Conservation (phyloP, 176 grass and related monocot genomes). For the Phragmites australis region DNA sequence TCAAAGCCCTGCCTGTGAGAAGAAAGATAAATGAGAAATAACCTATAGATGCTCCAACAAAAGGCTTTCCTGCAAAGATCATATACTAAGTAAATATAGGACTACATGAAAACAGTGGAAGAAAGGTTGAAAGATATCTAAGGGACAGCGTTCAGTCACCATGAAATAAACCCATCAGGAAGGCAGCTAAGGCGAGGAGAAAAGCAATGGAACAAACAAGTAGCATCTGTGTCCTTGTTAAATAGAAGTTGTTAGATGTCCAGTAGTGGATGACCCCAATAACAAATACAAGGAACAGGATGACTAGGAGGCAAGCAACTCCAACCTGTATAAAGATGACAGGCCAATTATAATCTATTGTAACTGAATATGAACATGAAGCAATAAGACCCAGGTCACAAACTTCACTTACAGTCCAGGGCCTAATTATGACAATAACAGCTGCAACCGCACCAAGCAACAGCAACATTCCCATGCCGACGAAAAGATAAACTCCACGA, state of each 20-base stretch:
- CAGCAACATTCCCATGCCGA: conserved; percentile 89
- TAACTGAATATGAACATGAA: conserved; percentile 21
- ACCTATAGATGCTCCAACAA: conserved; percentile 95
- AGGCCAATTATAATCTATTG: conserved; percentile 30
- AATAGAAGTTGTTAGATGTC: conserved; percentile 99
- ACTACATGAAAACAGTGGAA: background rate
- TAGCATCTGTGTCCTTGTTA: conserved; percentile 93
- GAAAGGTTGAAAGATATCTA: background rate
- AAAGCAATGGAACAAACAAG: conserved; percentile 89
- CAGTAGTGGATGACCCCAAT: conserved; percentile 95
- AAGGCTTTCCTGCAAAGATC: conserved; percentile 67
- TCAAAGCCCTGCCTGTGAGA: conserved; percentile 95
- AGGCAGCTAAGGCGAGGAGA: conserved; percentile 91
- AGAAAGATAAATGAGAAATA: conserved; percentile 99
- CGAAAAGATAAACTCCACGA: conserved; percentile 82
- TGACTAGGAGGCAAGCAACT: conserved; percentile 84
- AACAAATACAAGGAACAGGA: conserved; percentile 86
- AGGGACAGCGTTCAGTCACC: conserved; percentile 49
- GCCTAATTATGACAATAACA: conserved; percentile 72
- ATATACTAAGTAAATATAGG: conserved; percentile 29
- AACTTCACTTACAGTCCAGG: conserved; percentile 88
- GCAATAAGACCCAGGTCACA: conserved; percentile 7
- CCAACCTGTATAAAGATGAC: conserved; percentile 68
- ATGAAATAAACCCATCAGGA: conserved; percentile 90
- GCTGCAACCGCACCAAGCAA: conserved; percentile 80